phyloP scores from a whole-genome alignment of 1,284 basidiomycete species.

The Ustilago nuda region DNA sequence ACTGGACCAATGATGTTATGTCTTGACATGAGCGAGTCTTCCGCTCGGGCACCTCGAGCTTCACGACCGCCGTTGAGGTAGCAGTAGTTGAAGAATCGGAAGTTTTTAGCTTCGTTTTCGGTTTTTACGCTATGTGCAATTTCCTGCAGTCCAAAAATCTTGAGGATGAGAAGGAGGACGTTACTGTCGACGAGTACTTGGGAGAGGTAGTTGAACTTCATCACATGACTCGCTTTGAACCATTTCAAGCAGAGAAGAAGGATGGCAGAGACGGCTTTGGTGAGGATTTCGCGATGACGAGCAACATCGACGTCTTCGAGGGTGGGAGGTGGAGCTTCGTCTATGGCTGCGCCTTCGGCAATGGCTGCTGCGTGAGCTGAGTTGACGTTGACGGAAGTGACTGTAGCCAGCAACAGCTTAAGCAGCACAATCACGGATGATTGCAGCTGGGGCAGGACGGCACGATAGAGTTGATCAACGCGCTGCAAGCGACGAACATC shows the following conservation, averaged over 20 bases:
- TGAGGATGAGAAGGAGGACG: conserved; percentile 90
- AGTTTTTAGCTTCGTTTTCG: conserved; percentile 83
- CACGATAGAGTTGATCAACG: conserved; percentile 63
- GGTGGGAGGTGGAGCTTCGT: conserved; percentile 77
- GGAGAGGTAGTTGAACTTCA: conserved; percentile 98
- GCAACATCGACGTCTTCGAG: conserved; percentile 95
- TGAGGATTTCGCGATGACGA: conserved; percentile 95
- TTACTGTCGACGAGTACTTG: conserved; percentile 95
- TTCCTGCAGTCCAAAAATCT: conserved; percentile 98
- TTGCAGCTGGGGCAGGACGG: conserved; percentile 62
- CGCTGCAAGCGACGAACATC: conserved; percentile 62
- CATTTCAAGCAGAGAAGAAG: conserved; percentile 90
- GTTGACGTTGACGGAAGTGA: conserved; percentile 65
- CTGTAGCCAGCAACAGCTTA: conserved; percentile 66
- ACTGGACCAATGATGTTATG: conserved; percentile 56
- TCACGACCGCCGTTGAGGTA: conserved; percentile 74
- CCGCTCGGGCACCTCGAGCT: conserved; percentile 62
- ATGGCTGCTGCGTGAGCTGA: conserved; percentile 64
- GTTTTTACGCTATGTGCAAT: conserved; percentile 83
- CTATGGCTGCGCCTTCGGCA: conserved; percentile 57
- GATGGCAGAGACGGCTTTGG: conserved; percentile 96
- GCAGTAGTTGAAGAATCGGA: conserved; percentile 95
- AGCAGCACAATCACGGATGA: conserved; percentile 67
- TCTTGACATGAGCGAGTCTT: conserved; percentile 66
- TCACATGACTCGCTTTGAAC: conserved; percentile 91